Evolutionary conservation across 2,329 filamentous ascomycete species (phyloP).

Genomic region (Xylogone sp.): DNA sequence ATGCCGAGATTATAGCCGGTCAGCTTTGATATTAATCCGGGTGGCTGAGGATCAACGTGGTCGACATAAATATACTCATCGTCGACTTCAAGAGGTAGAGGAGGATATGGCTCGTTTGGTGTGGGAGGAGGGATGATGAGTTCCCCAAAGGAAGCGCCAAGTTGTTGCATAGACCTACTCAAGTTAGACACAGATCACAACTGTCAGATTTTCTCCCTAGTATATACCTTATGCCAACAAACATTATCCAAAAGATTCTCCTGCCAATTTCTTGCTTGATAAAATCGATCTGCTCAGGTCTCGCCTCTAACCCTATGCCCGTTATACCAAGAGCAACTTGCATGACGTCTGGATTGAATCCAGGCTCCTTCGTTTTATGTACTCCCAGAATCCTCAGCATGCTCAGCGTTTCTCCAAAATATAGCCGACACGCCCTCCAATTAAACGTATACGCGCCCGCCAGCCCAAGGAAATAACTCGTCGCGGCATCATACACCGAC

Average conservation of each 20-base stretch:
- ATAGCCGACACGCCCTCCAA: slow-evolving; percentile 63
- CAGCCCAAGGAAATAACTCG: slow-evolving; percentile 72
- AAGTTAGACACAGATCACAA: slow-evolving; percentile 14
- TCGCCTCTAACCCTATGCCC: slow-evolving; percentile 5
- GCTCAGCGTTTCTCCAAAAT: slow-evolving; percentile 68
- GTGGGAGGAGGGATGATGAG: slow-evolving; percentile 75
- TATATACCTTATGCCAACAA: slow-evolving; percentile 65
- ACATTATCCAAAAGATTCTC: slow-evolving; percentile 80
- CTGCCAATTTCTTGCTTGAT: slow-evolving; percentile 71
- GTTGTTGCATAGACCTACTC: slow-evolving; percentile 68
- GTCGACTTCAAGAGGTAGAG: slow-evolving; percentile 76
- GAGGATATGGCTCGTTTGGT: slow-evolving; percentile 70
- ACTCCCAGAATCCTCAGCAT: slow-evolving; percentile 66
- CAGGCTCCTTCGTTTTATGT: slow-evolving; percentile 46
- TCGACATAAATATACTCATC: slow-evolving; percentile 74
- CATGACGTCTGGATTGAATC: slow-evolving; percentile 25
- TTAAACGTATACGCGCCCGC: slow-evolving; percentile 65
- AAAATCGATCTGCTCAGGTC: slow-evolving; percentile 47
- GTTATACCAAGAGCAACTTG: slow-evolving; percentile 18
- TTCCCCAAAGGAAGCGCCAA: slow-evolving; percentile 69
- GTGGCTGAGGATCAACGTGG: slow-evolving; percentile 66
- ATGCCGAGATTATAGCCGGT: slow-evolving; percentile 80
- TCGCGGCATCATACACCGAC: slow-evolving; percentile 60
- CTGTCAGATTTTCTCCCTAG: background rate
- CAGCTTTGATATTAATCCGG: slow-evolving; percentile 64